A percentile compares a stretch with the other conserved stretches of the same genome.
phyloP scores from a whole-genome alignment of 2,329 filamentous ascomycete species.

The Venturia oleaginea region DNA sequence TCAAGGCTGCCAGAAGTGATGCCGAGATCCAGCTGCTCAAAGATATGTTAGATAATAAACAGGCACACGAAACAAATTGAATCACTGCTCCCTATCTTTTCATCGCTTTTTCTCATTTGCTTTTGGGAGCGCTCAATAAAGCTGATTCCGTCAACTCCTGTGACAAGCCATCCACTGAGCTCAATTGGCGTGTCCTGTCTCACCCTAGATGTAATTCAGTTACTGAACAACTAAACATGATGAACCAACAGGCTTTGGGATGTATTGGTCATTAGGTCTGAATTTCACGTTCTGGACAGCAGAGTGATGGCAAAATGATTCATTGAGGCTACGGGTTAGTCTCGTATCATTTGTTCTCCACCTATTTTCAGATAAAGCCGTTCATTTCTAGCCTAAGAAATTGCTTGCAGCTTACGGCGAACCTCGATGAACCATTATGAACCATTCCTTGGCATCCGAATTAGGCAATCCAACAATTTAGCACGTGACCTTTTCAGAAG shows the following conservation, averaged over 20 bases:
- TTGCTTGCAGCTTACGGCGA: background rate
- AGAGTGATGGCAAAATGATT: background rate
- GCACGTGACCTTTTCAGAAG: background rate
- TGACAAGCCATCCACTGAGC: background rate
- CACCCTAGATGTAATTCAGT: background rate
- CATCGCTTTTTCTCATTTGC: background rate
- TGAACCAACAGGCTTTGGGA: background rate
- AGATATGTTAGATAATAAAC: constrained; percentile 26
- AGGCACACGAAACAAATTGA: background rate
- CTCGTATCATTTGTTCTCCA: background rate
- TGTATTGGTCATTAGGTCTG: too few relatives aligned
- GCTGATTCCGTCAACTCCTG: background rate
- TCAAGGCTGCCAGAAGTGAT: constrained; percentile 55
- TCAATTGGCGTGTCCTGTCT: background rate
- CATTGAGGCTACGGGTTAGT: background rate
- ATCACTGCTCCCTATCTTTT: background rate
- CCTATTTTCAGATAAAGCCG: too few relatives aligned
- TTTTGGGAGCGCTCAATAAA: background rate
- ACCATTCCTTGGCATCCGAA: background rate
- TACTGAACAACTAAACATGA: background rate
- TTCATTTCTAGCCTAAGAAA: too few relatives aligned
- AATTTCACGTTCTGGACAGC: background rate
- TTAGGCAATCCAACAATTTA: background rate
- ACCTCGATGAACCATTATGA: background rate
- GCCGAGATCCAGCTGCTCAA: constrained; percentile 55